Percentiles rank a stretch among this genome's conserved stretches.
phyloP scores from a whole-genome alignment of 441 rosid species.

The Manihot esculenta region DNA sequence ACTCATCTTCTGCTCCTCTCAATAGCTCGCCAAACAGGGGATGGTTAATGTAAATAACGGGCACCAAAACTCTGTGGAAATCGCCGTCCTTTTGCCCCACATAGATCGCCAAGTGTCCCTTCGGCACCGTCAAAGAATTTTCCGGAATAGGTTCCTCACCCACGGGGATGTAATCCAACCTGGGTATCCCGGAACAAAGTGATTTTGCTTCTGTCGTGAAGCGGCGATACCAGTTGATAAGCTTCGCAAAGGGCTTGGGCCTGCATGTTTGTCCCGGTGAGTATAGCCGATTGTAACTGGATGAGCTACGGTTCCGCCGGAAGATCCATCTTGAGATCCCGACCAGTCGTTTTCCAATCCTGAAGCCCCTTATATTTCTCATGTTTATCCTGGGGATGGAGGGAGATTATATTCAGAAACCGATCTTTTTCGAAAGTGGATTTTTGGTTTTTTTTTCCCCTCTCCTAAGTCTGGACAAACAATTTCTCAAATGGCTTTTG shows the following conservation, averaged over 20 bases:
- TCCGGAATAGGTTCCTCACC: slow-evolving; percentile 30
- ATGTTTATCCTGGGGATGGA: slow-evolving; percentile 21
- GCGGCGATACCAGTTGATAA: slow-evolving; percentile 59
- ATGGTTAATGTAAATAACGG: slow-evolving; percentile 80
- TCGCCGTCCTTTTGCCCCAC: slow-evolving; percentile 71
- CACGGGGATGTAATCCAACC: slow-evolving; percentile 42
- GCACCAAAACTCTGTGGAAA: slow-evolving; percentile 68
- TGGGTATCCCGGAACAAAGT: slow-evolving; percentile 32
- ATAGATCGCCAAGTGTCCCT: slow-evolving; percentile 73
- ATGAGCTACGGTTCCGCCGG: slow-evolving; percentile 26
- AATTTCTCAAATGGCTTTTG: not conserved
- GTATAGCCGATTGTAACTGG: slow-evolving; percentile 34
- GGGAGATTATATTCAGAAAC: not conserved
- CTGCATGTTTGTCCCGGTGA: slow-evolving; percentile 21
- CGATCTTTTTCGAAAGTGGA: not conserved
- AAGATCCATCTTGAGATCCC: slow-evolving; percentile 50
- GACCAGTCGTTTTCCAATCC: slow-evolving; percentile 46
- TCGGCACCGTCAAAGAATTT: slow-evolving; percentile 47
- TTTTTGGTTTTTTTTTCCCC: too few relatives aligned
- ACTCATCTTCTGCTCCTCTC: slow-evolving; percentile 66
- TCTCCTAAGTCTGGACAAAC: not conserved
- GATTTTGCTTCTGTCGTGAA: slow-evolving; percentile 44
- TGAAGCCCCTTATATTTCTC: slow-evolving; percentile 61
- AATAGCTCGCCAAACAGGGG: slow-evolving; percentile 78
- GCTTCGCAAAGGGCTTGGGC: slow-evolving; percentile 40